phyloP scores from a whole-genome alignment of 2,329 filamentous ascomycete species.

The Chrysoporthe deuterocubensis region DNA sequence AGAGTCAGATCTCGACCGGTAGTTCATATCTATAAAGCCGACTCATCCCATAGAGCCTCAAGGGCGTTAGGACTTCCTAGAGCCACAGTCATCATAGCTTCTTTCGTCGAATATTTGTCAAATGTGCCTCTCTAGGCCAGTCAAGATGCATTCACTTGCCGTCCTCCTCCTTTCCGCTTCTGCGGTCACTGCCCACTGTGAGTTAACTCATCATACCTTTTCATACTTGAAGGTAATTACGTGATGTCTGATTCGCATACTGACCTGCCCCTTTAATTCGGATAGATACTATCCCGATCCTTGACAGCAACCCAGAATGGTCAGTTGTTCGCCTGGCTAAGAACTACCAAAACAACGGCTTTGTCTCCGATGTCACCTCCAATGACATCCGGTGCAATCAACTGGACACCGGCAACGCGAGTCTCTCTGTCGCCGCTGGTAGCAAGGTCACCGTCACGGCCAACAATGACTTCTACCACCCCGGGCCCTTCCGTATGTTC shows the following conservation, averaged over 20 bases:
- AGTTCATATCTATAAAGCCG: constrained; percentile 15
- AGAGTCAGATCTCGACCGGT: not conserved
- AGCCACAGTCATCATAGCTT: not conserved
- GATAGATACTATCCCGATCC: constrained; percentile 32
- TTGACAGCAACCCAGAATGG: constrained; percentile 29
- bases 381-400: constrained; percentile 38
- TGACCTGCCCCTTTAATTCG: not conserved
- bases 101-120: not conserved
- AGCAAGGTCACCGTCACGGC: constrained; percentile 44
- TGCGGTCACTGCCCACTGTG: constrained; percentile 35
- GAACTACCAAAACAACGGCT: constrained; percentile 34
- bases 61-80: not conserved
- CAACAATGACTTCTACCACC: constrained; percentile 43
- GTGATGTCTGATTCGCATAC: not conserved
- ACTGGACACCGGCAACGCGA: constrained; percentile 31
- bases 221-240: no score
- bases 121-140: not conserved
- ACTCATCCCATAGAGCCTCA: constrained; percentile 20
- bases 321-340: constrained; percentile 32
- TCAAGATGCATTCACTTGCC: constrained; percentile 32
- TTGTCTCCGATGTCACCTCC: constrained; percentile 35
- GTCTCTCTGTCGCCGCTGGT: constrained; percentile 43
- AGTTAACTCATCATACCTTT: not conserved
- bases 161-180: constrained; percentile 32
- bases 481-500: constrained; percentile 38